A percentile compares a stretch with the other conserved stretches of the same genome.
These are phyloP conservation scores for Fraxinus nigra DNA, from an alignment of 305 asterid species.

Conservation along the genomic window DNA sequence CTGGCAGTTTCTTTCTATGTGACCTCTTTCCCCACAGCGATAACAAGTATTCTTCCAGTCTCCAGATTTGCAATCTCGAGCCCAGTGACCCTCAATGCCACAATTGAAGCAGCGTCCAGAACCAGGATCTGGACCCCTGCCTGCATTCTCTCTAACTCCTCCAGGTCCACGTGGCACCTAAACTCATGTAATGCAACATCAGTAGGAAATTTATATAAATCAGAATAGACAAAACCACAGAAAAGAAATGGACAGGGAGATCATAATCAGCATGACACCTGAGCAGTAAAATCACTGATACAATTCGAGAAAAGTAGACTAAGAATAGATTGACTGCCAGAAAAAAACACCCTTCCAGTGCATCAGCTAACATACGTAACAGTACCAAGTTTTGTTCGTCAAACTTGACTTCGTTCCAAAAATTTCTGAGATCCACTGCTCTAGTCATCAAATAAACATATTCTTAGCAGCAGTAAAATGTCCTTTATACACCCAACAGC, in stretches of 20 bases:
- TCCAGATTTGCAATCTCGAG: slow-evolving; percentile 77
- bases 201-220: not conserved
- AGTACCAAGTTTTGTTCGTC: not conserved
- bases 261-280: not conserved
- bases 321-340: not conserved
- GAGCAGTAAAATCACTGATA: not conserved
- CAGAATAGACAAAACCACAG: not conserved
- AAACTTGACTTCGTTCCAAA: not conserved
- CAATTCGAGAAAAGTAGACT: not conserved
- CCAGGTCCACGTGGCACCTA: slow-evolving; percentile 74
- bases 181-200: not conserved
- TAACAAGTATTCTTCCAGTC: slow-evolving; percentile 81
- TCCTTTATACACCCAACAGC: not conserved
- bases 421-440: not conserved
- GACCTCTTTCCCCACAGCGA: slow-evolving; percentile 79
- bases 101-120: slow-evolving; percentile 76
- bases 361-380: not conserved
- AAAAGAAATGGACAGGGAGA: not conserved
- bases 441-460: not conserved
- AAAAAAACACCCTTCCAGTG: not conserved
- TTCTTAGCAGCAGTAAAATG: not conserved
- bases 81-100: slow-evolving; percentile 81
- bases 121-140: slow-evolving; percentile 72
- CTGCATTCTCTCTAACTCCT: slow-evolving; percentile 56
- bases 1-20: slow-evolving; percentile 61